These are phyloP conservation scores for Boletus rubropictus DNA, from an alignment of 768 basidiomycete species.

Conservation along the genomic window DNA sequence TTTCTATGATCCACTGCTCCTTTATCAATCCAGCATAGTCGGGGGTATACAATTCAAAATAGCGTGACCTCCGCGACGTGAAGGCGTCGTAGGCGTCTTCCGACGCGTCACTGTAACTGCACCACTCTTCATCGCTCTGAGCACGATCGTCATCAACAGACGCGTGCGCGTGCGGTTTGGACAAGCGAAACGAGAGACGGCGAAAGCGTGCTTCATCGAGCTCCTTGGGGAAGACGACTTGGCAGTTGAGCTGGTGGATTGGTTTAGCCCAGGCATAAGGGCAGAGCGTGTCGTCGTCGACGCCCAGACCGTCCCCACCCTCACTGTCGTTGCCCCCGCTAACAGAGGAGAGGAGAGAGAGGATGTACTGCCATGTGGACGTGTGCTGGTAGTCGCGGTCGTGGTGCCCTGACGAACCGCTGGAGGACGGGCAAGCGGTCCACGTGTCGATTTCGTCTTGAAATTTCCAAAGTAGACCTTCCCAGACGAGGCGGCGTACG, in stretches of 20 bases:
- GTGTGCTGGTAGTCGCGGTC: background rate
- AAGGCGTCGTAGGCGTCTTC: background rate
- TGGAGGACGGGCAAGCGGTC: constrained; percentile 55
- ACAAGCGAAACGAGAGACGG: constrained; percentile 31
- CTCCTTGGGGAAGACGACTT: constrained; percentile 70
- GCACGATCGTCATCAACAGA: background rate
- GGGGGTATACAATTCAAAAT: constrained; percentile 76
- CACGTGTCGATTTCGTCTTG: constrained; percentile 52
- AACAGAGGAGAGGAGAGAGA: constrained; percentile 5
- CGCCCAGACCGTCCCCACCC: constrained; percentile 25
- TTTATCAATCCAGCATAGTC: constrained; percentile 69
- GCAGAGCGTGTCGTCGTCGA: constrained; percentile 59
- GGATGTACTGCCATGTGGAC: constrained; percentile 26
- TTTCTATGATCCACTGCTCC: constrained; percentile 68
- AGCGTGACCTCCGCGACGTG: constrained; percentile 23
- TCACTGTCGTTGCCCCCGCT: background rate
- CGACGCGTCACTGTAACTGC: background rate
- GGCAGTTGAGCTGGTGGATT: constrained; percentile 75
- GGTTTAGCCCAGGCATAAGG: constrained; percentile 75
- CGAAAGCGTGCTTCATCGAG: constrained; percentile 39
- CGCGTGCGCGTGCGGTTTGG: background rate
- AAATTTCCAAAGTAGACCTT: constrained; percentile 75
- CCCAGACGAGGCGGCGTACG: constrained; percentile 81
- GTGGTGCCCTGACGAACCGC: background rate
- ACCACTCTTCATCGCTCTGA: background rate